Conservation (phyloP, 169 alveolate species). For the Babesia ovis region DNA sequence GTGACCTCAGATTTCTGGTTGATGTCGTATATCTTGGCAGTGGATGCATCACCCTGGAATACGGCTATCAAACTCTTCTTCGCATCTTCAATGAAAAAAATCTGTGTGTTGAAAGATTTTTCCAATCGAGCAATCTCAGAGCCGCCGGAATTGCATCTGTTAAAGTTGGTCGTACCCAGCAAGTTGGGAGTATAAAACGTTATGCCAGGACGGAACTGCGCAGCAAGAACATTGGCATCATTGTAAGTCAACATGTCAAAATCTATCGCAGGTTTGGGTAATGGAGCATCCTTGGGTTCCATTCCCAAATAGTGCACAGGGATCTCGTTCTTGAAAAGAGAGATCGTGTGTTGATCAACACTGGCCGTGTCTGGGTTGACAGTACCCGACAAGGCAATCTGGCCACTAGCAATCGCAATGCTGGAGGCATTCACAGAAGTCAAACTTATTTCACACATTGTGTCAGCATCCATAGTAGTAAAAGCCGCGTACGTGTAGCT, state of each 20-base stretch:
- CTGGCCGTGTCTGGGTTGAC: neutral
- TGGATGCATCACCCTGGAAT: conserved; percentile 3
- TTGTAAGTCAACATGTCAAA: conserved; percentile 3
- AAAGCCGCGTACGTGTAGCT: conserved; percentile 13
- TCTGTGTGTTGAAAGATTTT: conserved; percentile 40
- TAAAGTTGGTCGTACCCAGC: neutral
- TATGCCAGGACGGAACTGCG: conserved; percentile 20
- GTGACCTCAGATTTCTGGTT: neutral
- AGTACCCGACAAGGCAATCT: neutral
- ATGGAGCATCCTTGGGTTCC: neutral
- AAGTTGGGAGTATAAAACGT: conserved; percentile 35
- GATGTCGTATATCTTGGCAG: conserved; percentile 8
- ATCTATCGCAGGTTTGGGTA: neutral
- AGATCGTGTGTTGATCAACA: conserved; percentile 16
- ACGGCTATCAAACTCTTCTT: neutral
- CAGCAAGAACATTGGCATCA: conserved; percentile 24
- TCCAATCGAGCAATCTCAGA: neutral
- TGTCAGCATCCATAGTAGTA: neutral
- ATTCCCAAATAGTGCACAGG: conserved; percentile 8
- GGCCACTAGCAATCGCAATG: neutral
- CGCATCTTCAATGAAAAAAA: conserved; percentile 21
- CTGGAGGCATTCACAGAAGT: neutral
- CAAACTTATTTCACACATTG: neutral
- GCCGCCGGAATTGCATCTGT: neutral
- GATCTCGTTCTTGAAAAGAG: neutral